A percentile compares a stretch with the other conserved stretches of the same genome.
Conservation (phyloP, 2,329 filamentous ascomycete species). For the Huntiella moniliformis region DNA sequence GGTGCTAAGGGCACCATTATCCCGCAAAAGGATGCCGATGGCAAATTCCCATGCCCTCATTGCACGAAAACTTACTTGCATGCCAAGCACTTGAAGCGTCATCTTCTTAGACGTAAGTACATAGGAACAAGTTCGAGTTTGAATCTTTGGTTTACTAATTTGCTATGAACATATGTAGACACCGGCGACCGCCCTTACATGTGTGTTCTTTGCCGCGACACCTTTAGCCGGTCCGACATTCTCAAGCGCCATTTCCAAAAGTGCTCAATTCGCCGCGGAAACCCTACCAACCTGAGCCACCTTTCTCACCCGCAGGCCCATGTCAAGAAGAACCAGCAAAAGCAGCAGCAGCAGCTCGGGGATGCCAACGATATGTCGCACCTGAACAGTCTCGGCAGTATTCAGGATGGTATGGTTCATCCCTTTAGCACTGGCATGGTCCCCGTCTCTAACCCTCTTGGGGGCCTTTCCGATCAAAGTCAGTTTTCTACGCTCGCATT, state of each 20-base stretch:
- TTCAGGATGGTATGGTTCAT: conserved; percentile 38
- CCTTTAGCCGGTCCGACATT: conserved; percentile 94
- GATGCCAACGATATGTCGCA: conserved; percentile 38
- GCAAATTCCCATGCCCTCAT: conserved; percentile 94
- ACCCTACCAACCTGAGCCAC: conserved; percentile 87
- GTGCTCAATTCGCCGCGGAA: conserved; percentile 88
- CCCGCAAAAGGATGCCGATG: conserved; percentile 86
- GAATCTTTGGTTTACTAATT: conserved; percentile 16
- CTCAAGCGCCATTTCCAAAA: conserved; percentile 98
- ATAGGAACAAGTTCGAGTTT: not conserved
- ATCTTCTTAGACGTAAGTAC: conserved; percentile 82
- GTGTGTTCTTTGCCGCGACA: conserved; percentile 94
- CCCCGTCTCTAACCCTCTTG: conserved; percentile 37
- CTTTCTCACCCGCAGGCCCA: conserved; percentile 82
- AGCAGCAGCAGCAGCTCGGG: conserved; percentile 32
- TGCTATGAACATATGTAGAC: conserved; percentile 38
- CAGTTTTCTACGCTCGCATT: conserved; percentile 23
- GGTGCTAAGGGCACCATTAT: conserved; percentile 64
- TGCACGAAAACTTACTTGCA: conserved; percentile 97
- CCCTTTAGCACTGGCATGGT: conserved; percentile 34
- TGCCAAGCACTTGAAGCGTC: conserved; percentile 91
- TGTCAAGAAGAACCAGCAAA: conserved; percentile 55
- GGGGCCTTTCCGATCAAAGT: conserved; percentile 39
- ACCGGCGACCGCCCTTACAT: conserved; percentile 96
- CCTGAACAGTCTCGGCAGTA: conserved; percentile 41